A percentile compares a stretch with the other conserved stretches of the same genome.
These are phyloP conservation scores for Rhodocollybia butyracea DNA, from an alignment of 768 basidiomycete genomes.

Conservation along the genomic window DNA sequence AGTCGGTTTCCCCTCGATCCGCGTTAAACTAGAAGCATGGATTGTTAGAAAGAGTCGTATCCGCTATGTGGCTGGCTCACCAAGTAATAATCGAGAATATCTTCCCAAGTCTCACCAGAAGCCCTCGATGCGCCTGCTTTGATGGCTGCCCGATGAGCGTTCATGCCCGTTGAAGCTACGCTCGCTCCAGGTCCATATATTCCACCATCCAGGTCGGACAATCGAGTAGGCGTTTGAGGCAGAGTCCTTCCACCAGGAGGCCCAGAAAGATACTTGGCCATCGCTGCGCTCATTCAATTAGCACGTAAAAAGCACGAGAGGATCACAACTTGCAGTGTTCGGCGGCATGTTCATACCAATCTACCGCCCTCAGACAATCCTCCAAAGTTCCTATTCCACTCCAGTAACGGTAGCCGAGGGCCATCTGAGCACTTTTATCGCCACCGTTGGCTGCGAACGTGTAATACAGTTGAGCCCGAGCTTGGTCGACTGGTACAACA, in stretches of 20 bases:
- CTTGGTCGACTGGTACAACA: constrained; percentile 62
- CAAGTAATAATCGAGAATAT: constrained; percentile 88
- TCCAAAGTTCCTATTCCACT: constrained; percentile 91
- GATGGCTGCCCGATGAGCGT: constrained; percentile 69
- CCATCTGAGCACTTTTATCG: constrained; percentile 87
- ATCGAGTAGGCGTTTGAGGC: constrained; percentile 72
- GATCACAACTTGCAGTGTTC: constrained; percentile 60
- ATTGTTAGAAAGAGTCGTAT: not conserved
- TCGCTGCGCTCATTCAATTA: constrained; percentile 44
- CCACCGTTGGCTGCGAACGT: constrained; percentile 92
- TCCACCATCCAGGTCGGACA: constrained; percentile 90
- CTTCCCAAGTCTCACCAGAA: constrained; percentile 92
- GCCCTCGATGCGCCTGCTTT: constrained; percentile 80
- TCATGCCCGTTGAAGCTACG: constrained; percentile 83
- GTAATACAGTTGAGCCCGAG: constrained; percentile 86
- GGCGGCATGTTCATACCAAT: constrained; percentile 89
- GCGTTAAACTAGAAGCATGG: constrained; percentile 77
- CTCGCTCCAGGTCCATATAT: constrained; percentile 95
- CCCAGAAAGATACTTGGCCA: constrained; percentile 76
- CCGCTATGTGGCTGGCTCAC: constrained; percentile 34
- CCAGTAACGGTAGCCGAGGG: constrained; percentile 93
- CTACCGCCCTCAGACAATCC: constrained; percentile 76
- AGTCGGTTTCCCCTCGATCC: constrained; percentile 85
- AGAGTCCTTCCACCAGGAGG: constrained; percentile 90
- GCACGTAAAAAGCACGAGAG: not conserved